A percentile compares a stretch with the other conserved stretches of the same genome.
These are phyloP conservation scores for Paramecium octaurelia DNA, from an alignment of 73 alveolate species.

Conservation along the genomic window DNA sequence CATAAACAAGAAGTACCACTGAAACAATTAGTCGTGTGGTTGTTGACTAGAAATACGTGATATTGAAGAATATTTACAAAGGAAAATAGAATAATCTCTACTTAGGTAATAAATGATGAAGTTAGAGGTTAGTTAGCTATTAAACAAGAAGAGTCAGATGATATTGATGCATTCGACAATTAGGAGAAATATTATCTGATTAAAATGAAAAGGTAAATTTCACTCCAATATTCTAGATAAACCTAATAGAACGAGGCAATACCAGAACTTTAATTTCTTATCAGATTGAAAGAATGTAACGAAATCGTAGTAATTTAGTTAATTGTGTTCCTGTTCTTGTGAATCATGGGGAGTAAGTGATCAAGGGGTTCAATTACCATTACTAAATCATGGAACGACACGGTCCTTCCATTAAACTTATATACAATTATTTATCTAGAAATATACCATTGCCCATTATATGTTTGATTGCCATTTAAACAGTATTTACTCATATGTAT, in stretches of 20 bases:
- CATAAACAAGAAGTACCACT: background rate
- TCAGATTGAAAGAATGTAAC: background rate
- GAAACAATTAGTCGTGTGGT: background rate
- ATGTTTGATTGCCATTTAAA: slow-evolving; percentile 23
- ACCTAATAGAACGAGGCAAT: background rate
- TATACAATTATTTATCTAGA: slow-evolving; percentile 14
- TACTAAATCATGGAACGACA: slow-evolving; percentile 9
- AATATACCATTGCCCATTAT: slow-evolving; percentile 19
- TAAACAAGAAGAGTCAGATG: background rate
- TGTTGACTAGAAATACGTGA: background rate
- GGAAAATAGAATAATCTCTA: background rate
- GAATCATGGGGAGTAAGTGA: background rate
- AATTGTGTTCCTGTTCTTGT: background rate
- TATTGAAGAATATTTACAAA: background rate
- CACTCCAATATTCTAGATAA: background rate
- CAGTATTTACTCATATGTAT: background rate
- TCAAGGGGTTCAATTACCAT: background rate
- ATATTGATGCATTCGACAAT: background rate
- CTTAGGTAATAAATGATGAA: background rate
- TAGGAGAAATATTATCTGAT: background rate
- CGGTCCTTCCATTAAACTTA: slow-evolving; percentile 25
- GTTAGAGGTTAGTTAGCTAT: background rate
- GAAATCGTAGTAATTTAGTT: background rate
- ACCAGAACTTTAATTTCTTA: background rate
- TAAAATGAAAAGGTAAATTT: background rate